Base-by-base conservation (phyloP, 192 early-diverging fungal genomes). In the Dimargaris cristalligena region DNA sequence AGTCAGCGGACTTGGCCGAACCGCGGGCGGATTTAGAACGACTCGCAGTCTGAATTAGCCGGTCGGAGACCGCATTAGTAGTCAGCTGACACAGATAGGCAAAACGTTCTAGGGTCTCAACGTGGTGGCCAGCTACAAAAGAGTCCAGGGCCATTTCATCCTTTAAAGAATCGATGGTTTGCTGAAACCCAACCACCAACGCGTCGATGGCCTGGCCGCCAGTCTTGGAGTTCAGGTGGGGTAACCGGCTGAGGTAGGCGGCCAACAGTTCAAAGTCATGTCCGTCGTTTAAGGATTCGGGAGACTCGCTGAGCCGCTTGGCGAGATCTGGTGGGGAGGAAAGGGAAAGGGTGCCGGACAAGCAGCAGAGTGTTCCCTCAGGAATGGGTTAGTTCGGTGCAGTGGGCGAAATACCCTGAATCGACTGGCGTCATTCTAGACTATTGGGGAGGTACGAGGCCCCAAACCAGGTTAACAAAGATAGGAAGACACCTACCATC, bases 371-470 rank as follows among this genome's bases (percentile, higher is more conserved):
- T 20, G 48, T n/a, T n/a, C n/a, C n/a, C n/a, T 31, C 23, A 58
- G 58, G 29, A 55, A 62, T 44, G 16, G 34, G 34, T 56, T 20
- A 50, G 67, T 61, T 16, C 78, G 74, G 65, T 69, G 55, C 63
- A 71, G 62, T 63, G 61, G 32, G 71, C 65, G 32, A 55, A 63
- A 56, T 51, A 44, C 34, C 69, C 67, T 23, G 58, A 65, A 25
- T 29, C 44, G 13, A 44, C 69, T 67, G 46, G 64, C 63, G 41
- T 67, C 67, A 52, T 63, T 64, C 41, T 41, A 64, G 45, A 65
- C 73, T 14, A 71, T 65, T 0, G 77, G 67, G 49, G 72, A 72
- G 60, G 76, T 78, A 62, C 55, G 62, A 22, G 63, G 60, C 11
- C 45, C 34, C 49, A 72, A 66, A 0, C 11, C 4, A 49, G 44